Percentiles rank a stretch among this genome's conserved stretches.
Conservation (phyloP, 148 eudicot species). For the Amaranthus cruentus region DNA sequence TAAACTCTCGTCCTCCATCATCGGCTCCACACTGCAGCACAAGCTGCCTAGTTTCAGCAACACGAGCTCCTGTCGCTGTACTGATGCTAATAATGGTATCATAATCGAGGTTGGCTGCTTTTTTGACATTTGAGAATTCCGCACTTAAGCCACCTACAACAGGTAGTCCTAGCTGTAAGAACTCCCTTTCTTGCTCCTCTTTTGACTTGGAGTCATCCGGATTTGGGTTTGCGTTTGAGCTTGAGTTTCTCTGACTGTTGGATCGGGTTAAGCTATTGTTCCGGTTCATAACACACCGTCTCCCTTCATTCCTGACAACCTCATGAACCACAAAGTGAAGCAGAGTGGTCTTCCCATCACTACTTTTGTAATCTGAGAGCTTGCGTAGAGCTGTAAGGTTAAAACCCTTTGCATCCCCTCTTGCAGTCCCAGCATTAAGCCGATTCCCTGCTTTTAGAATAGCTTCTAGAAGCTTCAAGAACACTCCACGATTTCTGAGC, state of each 20-base stretch:
- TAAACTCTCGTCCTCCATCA: conserved; percentile 37
- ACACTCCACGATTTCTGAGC: conserved; percentile 59
- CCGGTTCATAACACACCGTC: conserved; percentile 48
- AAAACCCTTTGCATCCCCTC: conserved; percentile 89
- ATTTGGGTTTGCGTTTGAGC: neutral
- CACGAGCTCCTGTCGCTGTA: conserved; percentile 27
- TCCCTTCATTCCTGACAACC: conserved; percentile 84
- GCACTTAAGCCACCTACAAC: conserved; percentile 71
- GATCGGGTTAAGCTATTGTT: conserved; percentile 33
- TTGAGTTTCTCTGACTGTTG: conserved; percentile 26
- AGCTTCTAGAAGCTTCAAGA: conserved; percentile 82
- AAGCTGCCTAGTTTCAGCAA: conserved; percentile 38
- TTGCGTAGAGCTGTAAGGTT: conserved; percentile 62
- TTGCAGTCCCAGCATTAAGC: conserved; percentile 77
- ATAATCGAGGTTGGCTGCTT: conserved; percentile 61
- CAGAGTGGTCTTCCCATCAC: conserved; percentile 76
- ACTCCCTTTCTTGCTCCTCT: conserved; percentile 66
- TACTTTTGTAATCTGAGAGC: conserved; percentile 80
- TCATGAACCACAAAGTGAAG: conserved; percentile 86
- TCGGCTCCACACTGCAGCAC: conserved; percentile 38
- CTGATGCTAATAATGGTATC: conserved; percentile 35
- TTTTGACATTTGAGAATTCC: conserved; percentile 65
- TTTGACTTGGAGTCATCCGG: conserved; percentile 28
- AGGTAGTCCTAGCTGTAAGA: conserved; percentile 69
- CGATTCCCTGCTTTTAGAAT: conserved; percentile 87